Conservation (phyloP, 768 basidiomycete species). For the Baorangia bicolor region DNA sequence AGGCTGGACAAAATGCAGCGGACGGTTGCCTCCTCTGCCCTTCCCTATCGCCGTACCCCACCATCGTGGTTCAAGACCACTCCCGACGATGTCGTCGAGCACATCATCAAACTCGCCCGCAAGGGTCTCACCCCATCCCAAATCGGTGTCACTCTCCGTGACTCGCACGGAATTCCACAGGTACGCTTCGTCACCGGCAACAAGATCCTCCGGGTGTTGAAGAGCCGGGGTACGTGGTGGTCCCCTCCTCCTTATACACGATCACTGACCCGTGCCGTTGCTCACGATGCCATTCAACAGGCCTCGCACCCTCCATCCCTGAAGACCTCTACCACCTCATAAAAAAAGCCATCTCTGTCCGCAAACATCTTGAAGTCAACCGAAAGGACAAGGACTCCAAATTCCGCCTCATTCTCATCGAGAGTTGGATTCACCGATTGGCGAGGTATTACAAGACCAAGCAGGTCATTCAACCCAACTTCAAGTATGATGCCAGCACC, state of each 20-base stretch:
- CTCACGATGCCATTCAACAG: conserved; percentile 38
- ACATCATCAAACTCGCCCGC: conserved; percentile 95
- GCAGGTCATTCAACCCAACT: conserved; percentile 96
- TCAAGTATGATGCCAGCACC: conserved; percentile 97
- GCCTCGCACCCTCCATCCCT: conserved; percentile 95
- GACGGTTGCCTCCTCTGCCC: conserved; percentile 89
- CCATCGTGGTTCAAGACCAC: conserved; percentile 97
- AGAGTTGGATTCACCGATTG: conserved; percentile 97
- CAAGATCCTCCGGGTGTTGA: conserved; percentile 98
- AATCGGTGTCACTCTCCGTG: conserved; percentile 97
- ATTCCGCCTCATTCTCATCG: conserved; percentile 96
- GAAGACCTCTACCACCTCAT: conserved; percentile 99
- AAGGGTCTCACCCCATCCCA: conserved; percentile 98
- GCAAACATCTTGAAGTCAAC: conserved; percentile 98
- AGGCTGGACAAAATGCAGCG: too few relatives aligned
- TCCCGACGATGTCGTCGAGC: conserved; percentile 92
- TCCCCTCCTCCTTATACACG: not conserved
- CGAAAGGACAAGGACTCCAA: conserved; percentile 99
- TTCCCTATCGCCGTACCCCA: conserved; percentile 94
- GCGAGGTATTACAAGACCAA: conserved; percentile 98
- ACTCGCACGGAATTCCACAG: conserved; percentile 97
- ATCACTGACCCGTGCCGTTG: not conserved
- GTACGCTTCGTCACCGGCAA: conserved; percentile 98
- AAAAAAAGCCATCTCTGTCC: conserved; percentile 99
- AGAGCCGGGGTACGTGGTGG: conserved; percentile 76